A percentile compares a stretch with the other conserved stretches of the same genome.
Evolutionary conservation across 352 stramenopile species (phyloP).

Genomic region (Phytopythium oedochilum): DNA sequence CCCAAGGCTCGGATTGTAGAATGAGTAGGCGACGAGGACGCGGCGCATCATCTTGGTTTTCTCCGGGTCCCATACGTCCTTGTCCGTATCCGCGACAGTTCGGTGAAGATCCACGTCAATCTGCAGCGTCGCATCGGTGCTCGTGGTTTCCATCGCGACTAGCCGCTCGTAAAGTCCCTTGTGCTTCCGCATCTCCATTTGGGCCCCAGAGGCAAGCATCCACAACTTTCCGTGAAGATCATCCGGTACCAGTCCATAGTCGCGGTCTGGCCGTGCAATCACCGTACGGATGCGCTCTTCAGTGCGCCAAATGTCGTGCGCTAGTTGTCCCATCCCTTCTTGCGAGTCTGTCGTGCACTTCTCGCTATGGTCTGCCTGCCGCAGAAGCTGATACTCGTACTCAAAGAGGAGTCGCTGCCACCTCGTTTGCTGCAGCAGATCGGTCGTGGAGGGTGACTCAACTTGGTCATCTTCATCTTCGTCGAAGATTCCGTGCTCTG

Average conservation of each 20-base stretch:
- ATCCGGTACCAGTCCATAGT: slow-evolving; percentile 47
- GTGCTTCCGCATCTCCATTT: slow-evolving; percentile 56
- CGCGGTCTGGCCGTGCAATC: slow-evolving; percentile 54
- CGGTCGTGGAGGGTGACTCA: slow-evolving; percentile 35
- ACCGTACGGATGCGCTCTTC: slow-evolving; percentile 78
- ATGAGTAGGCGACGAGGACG: slow-evolving; percentile 82
- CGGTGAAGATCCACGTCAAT: slow-evolving; percentile 84
- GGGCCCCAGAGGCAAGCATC: slow-evolving; percentile 71
- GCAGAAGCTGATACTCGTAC: slow-evolving; percentile 62
- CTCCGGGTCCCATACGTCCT: slow-evolving; percentile 53
- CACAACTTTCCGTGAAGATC: slow-evolving; percentile 76
- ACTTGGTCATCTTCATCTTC: slow-evolving; percentile 38
- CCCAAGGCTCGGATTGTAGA: slow-evolving; percentile 72
- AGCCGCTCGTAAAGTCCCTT: slow-evolving; percentile 53
- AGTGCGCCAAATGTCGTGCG: slow-evolving; percentile 73
- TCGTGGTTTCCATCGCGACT: slow-evolving; percentile 43
- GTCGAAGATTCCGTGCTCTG: slow-evolving; percentile 32
- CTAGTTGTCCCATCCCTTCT: slow-evolving; percentile 57
- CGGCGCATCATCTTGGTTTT: slow-evolving; percentile 71
- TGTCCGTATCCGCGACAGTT: slow-evolving; percentile 64
- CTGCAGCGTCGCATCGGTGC: slow-evolving; percentile 68
- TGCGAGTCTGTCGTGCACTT: slow-evolving; percentile 22
- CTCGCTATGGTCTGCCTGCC: slow-evolving; percentile 33
- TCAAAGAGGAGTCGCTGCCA: slow-evolving; percentile 61
- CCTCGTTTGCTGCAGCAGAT: slow-evolving; percentile 48